phyloP scores from a whole-genome alignment of 345 rosid genomes.

The Acer negundo region DNA sequence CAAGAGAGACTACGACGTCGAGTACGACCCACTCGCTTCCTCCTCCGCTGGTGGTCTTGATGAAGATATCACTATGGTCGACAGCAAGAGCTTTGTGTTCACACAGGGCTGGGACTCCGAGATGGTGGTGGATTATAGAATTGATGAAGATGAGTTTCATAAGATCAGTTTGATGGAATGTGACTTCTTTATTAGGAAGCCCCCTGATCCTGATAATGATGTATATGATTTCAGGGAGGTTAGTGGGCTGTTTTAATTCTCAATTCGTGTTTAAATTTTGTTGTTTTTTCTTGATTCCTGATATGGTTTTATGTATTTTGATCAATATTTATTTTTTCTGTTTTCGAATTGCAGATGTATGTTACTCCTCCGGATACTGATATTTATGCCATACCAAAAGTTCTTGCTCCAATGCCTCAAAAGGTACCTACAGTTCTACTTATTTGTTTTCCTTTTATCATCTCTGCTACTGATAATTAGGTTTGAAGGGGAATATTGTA shows the following conservation, averaged over 20 bases:
- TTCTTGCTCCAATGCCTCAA: conserved; percentile 90
- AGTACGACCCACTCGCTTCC: conserved; percentile 64
- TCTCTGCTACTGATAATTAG: no score
- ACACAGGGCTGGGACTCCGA: conserved; percentile 89
- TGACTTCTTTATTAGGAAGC: conserved; percentile 91
- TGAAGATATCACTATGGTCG: conserved; percentile 58
- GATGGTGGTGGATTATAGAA: conserved; percentile 82
- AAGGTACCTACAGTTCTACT: conserved; percentile 45
- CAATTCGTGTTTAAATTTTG: neutral
- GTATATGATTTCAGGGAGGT: conserved; percentile 98
- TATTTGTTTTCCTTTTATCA: neutral
- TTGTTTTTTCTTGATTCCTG: neutral
- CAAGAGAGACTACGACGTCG: conserved; percentile 88
- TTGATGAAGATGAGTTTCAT: conserved; percentile 92
- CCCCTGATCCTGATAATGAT: conserved; percentile 91
- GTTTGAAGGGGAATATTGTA: neutral
- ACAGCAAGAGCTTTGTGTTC: conserved; percentile 74
- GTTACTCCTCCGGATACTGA: conserved; percentile 96
- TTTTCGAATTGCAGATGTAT: conserved; percentile 68
- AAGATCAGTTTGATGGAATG: conserved; percentile 84
- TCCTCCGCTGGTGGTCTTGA: conserved; percentile 12
- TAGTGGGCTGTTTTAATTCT: neutral
- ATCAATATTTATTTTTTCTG: neutral
- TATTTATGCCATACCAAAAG: conserved; percentile 81
- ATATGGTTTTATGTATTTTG: conserved; percentile 7